Evolutionary conservation across 257 asterid species (phyloP).

Genomic region (Capsicum chinense): DNA sequence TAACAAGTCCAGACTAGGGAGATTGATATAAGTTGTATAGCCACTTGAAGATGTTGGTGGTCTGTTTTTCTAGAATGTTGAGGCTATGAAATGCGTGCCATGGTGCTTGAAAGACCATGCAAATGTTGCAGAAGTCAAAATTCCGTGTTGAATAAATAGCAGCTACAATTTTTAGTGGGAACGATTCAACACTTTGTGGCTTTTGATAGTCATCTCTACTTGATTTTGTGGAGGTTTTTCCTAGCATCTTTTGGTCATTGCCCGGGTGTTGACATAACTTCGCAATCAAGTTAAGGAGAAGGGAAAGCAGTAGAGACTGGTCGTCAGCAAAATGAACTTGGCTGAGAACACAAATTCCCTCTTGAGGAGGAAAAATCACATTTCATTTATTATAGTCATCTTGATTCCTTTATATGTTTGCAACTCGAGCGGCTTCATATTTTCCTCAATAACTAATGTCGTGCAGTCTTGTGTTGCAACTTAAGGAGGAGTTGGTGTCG

Average conservation of each 20-base stretch:
- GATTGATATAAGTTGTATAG: background rate
- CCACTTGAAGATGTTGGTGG: background rate
- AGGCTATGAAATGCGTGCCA: background rate
- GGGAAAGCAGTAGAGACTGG: background rate
- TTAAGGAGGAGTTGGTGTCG: background rate
- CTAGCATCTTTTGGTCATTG: background rate
- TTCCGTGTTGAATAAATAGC: background rate
- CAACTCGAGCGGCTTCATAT: background rate
- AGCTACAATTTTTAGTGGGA: background rate
- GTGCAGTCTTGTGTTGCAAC: background rate
- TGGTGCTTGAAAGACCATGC: background rate
- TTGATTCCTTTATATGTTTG: background rate
- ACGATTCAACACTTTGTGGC: background rate
- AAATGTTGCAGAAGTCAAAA: conserved; percentile 1
- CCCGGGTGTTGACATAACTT: conserved; percentile 1
- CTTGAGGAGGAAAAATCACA: background rate
- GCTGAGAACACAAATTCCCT: background rate
- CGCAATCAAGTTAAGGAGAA: background rate
- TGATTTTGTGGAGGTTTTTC: background rate
- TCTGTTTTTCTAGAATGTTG: background rate
- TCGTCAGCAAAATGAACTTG: background rate
- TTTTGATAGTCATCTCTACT: conserved; percentile 8
- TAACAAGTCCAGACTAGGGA: background rate
- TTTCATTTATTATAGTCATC: background rate
- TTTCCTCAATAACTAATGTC: background rate